phyloP scores from a whole-genome alignment of 805 yeast species.

The Ogataea sp. region DNA sequence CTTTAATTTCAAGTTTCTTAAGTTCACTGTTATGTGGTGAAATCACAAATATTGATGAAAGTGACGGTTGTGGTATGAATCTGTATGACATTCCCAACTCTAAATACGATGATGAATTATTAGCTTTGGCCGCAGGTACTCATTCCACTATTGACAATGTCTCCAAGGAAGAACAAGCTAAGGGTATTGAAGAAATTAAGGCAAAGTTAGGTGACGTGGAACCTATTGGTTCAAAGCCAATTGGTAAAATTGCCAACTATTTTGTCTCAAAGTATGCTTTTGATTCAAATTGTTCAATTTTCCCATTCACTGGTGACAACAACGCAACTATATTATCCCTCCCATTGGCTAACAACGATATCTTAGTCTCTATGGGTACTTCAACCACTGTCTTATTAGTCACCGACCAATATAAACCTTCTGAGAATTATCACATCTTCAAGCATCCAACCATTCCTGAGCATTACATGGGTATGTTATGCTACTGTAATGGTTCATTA shows the following conservation, averaged over 20 bases:
- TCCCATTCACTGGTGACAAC: constrained; percentile 86
- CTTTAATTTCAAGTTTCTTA: constrained; percentile 72
- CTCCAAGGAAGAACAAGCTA: constrained; percentile 13
- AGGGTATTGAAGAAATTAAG: constrained; percentile 33
- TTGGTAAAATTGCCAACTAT: constrained; percentile 51
- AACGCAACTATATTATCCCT: constrained; percentile 80
- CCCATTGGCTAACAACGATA: constrained; percentile 69
- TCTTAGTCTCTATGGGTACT: constrained; percentile 78
- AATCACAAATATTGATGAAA: constrained; percentile 60
- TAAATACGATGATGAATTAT: constrained; percentile 47
- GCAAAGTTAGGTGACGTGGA: constrained; percentile 46
- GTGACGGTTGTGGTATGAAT: constrained; percentile 94
- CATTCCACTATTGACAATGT: constrained; percentile 35
- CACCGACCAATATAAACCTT: constrained; percentile 70
- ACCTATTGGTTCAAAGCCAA: constrained; percentile 38
- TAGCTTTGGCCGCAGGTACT: constrained; percentile 46
- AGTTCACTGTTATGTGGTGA: constrained; percentile 63
- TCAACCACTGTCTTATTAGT: constrained; percentile 83
- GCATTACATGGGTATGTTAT: constrained; percentile 90
- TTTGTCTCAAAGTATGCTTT: constrained; percentile 63
- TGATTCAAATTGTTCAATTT: constrained; percentile 44
- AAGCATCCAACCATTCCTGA: constrained; percentile 74
- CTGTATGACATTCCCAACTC: constrained; percentile 60
- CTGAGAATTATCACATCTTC: constrained; percentile 77
- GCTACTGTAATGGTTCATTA: constrained; percentile 85